phyloP scores from a whole-genome alignment of 768 basidiomycete genomes.

The Hygrocybe coccinea region DNA sequence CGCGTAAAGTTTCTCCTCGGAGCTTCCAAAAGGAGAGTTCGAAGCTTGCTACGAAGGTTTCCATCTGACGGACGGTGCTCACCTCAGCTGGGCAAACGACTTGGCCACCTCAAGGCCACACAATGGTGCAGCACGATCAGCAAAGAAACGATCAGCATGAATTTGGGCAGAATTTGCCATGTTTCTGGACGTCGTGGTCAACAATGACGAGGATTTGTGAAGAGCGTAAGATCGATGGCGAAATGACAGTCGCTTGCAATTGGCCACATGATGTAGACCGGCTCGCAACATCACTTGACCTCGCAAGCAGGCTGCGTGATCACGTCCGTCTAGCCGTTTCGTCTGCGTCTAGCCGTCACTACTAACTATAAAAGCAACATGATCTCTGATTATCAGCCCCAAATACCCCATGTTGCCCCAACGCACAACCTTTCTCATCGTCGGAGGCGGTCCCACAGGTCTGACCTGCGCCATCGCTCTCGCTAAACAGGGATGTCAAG shows the following conservation, averaged over 20 bases:
- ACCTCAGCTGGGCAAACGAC: conserved; percentile 70
- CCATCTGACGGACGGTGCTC: conserved; percentile 6
- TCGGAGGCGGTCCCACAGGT: conserved; percentile 49
- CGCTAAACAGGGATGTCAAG: conserved; percentile 35
- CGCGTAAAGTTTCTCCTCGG: conserved; percentile 73
- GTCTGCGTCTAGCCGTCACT: no score
- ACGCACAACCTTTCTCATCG: conserved; percentile 41
- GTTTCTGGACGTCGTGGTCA: background rate
- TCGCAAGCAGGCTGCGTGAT: background rate
- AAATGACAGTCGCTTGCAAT: no score
- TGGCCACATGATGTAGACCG: background rate
- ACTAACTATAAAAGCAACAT: no score
- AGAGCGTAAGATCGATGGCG: background rate
- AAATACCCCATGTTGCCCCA: conserved; percentile 17
- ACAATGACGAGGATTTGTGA: background rate
- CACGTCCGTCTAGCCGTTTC: background rate
- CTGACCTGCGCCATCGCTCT: conserved; percentile 45
- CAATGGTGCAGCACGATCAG: conserved; percentile 71
- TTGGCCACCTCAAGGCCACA: conserved; percentile 66
- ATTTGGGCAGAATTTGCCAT: conserved; percentile 25
- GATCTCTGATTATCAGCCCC: no score
- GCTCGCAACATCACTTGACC: background rate
- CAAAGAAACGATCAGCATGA: conserved; percentile 59
- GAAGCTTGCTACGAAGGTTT: conserved; percentile 5
- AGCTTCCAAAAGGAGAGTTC: conserved; percentile 34